Conservation (phyloP, 495 filamentous ascomycete genomes). For the Copromyces sp. region DNA sequence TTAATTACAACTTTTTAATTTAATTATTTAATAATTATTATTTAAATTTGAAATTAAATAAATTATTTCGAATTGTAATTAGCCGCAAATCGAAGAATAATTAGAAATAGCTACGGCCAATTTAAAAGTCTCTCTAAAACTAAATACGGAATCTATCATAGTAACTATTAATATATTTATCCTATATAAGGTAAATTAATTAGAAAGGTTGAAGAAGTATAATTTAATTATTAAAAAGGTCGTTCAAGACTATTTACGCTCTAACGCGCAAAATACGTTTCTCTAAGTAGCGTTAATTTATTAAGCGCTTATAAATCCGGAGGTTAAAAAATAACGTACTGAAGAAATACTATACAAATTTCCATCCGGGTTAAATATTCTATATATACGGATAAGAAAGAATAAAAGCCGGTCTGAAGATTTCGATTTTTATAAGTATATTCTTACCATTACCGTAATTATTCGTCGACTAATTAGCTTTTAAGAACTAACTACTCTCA, state of each 20-base stretch:
- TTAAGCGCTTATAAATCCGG: background rate
- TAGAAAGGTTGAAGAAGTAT: constrained; percentile 10
- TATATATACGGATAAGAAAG: constrained; percentile 17
- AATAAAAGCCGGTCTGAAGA: background rate
- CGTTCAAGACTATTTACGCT: too few species aligned
- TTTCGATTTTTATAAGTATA: constrained; percentile 1
- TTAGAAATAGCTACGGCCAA: constrained; percentile 11
- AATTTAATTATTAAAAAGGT: constrained; percentile 4
- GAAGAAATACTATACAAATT: too few species aligned
- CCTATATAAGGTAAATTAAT: constrained; percentile 16
- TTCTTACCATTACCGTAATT: constrained; percentile 7
- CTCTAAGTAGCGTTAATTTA: too few species aligned
- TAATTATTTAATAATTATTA: too few species aligned
- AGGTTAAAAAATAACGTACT: background rate
- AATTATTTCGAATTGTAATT: too few species aligned
- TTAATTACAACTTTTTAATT: too few species aligned
- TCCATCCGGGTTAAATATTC: constrained; percentile 4
- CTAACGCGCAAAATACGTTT: too few species aligned
- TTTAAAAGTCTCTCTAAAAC: constrained; percentile 21
- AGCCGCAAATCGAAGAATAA: constrained; percentile 21
- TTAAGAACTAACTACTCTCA: constrained; percentile 10
- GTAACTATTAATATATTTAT: constrained; percentile 23
- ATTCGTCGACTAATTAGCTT: constrained; percentile 12
- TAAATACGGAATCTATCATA: constrained; percentile 14
- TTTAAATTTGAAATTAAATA: too few species aligned